Evolutionary conservation across 371 early-diverging fungal species (phyloP).

Genomic region (Synchytrium microbalum): DNA sequence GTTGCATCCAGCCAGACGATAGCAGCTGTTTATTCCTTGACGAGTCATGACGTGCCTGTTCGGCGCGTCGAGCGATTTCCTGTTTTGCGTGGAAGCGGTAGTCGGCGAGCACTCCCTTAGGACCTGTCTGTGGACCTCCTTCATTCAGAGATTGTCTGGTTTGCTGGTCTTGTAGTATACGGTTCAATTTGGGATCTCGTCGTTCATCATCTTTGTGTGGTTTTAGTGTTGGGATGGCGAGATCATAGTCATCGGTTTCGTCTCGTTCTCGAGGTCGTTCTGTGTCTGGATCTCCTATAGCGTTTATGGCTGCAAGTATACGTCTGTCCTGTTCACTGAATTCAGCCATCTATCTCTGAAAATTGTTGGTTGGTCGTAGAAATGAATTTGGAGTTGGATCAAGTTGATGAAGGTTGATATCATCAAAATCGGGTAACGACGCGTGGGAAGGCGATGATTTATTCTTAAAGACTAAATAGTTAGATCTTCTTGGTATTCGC

Average conservation of each 20-base stretch:
- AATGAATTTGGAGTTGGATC: no score
- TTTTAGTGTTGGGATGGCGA: background rate
- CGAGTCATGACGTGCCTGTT: slow-evolving; percentile 5
- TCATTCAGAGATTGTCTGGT: slow-evolving; percentile 27
- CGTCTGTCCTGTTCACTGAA: no score
- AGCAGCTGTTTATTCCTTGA: slow-evolving; percentile 18
- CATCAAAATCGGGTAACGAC: no score
- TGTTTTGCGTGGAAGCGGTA: slow-evolving; percentile 35
- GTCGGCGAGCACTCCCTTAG: slow-evolving; percentile 45
- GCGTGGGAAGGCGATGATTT: no score
- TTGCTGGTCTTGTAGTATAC: slow-evolving; percentile 20
- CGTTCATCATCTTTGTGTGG: background rate
- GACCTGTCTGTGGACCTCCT: slow-evolving; percentile 35
- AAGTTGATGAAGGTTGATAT: no score
- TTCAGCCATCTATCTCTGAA: no score
- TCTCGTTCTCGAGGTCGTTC: no score
- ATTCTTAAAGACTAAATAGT: no score
- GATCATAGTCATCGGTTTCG: background rate
- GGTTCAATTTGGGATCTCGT: slow-evolving; percentile 9
- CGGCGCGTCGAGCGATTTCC: slow-evolving; percentile 27
- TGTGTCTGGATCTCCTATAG: no score
- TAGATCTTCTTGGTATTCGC: no score
- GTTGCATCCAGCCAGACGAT: slow-evolving; percentile 33
- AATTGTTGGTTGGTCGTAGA: no score
- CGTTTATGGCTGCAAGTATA: no score